Base-by-base conservation (phyloP, 306 rosid genomes). In the Medicago ruthenica region DNA sequence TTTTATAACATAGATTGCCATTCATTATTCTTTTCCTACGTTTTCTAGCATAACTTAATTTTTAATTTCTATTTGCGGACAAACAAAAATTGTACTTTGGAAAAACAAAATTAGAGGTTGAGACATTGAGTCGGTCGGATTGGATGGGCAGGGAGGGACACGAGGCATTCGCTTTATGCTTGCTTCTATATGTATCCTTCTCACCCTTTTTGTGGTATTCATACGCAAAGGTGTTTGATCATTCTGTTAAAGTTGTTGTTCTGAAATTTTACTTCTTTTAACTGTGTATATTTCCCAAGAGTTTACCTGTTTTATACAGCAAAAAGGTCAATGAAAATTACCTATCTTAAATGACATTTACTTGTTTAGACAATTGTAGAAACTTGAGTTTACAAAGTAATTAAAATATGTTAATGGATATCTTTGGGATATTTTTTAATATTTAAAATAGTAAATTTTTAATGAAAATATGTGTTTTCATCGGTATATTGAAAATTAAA, bases 1-100 rank as follows among this genome's bases (percentile, higher is more conserved):
- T 39, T 48, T 47, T 57, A 74, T 78, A 78, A 18, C 83, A 15
- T 22, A 16, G 34, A n/a, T 79, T 87, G 89, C 85, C 87, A 83
- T 60, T 74, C 39, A 7, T 31, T 72, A 15, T 44, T 36, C 18
- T 15, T 31, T 55, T 27, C 37, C 75, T 73, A 66, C 70, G 42
- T 55, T 65, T 71, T 71, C 12, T 53, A 44, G 22, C 37, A 16
- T 57, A 53, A 20, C 11, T 20, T 31, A 27, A 36, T 11, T n/a
- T 37, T 20, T 17, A 42, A n/a, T 53, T 60, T 74, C 70, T 48
- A 61, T 61, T 61, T 10, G 2, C 1, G 61, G 58, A 59, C 68
- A 62, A 63, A 48, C 71, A 21, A 44, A 69, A 48, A 8, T 5
- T 11, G 60, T 47, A 48, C 60, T n/a, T 48, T 45, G 74, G 40